Evolutionary conservation across 805 yeast genomes (phyloP).

Genomic region (Lipomyces spencermartinsiae): DNA sequence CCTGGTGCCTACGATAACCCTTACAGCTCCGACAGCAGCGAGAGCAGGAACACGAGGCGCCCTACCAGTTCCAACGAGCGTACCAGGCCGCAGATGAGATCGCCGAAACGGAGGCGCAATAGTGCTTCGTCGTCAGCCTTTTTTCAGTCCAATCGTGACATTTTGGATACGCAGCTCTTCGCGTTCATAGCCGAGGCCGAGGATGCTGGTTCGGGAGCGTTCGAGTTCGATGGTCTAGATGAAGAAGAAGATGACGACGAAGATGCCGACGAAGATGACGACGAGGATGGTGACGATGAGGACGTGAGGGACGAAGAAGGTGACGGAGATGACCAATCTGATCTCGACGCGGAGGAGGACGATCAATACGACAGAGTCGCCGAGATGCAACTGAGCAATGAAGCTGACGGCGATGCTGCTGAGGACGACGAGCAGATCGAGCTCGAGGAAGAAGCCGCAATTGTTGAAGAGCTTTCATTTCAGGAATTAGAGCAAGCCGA

Average conservation of each 20-base stretch:
- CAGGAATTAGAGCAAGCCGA: slow-evolving; percentile 19
- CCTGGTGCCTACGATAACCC: slow-evolving; percentile 31
- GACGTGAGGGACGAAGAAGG: slow-evolving; percentile 46
- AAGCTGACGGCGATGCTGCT: slow-evolving; percentile 23
- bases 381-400: slow-evolving; percentile 45
- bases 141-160: slow-evolving; percentile 9
- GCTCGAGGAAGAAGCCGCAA: slow-evolving; percentile 45
- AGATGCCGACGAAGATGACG: slow-evolving; percentile 30
- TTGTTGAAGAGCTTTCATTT: slow-evolving; percentile 37
- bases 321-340: slow-evolving; percentile 46
- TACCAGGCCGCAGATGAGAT: background rate
- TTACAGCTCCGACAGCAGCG: slow-evolving; percentile 29
- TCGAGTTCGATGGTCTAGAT: slow-evolving; percentile 20
- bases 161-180: slow-evolving; percentile 30
- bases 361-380: slow-evolving; percentile 54
- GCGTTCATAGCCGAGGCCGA: slow-evolving; percentile 35
- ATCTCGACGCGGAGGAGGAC: slow-evolving; percentile 60
- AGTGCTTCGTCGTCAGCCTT: slow-evolving; percentile 13
- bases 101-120: slow-evolving; percentile 23
- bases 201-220: slow-evolving; percentile 14
- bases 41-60: slow-evolving; percentile 9
- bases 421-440: slow-evolving; percentile 49
- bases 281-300: slow-evolving; percentile 29
- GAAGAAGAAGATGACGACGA: slow-evolving; percentile 40
- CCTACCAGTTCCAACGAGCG: slow-evolving; percentile 4